phyloP scores from a whole-genome alignment of 768 basidiomycete species.

The Leccinum boreale region DNA sequence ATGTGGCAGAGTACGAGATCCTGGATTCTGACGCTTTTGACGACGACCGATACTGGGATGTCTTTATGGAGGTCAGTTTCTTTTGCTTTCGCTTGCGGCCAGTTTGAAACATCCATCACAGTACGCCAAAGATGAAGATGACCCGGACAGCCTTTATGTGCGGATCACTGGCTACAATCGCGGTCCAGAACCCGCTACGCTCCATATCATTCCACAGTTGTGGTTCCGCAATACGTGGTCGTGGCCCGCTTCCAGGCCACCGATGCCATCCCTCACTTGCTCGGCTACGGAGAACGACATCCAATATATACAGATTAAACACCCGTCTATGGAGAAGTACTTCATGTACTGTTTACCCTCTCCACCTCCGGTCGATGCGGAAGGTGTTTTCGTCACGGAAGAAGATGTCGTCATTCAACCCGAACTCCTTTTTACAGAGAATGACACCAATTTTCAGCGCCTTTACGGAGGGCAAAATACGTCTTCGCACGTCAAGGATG shows the following conservation, averaged over 20 bases:
- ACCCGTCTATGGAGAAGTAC: slow-evolving; percentile 71
- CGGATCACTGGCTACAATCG: slow-evolving; percentile 97
- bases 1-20: slow-evolving; percentile 91
- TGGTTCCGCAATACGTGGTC: slow-evolving; percentile 99
- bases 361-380: slow-evolving; percentile 81
- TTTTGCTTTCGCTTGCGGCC: slow-evolving; percentile 4
- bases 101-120: slow-evolving; percentile 29
- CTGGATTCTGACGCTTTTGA: slow-evolving; percentile 90
- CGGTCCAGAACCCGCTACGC: slow-evolving; percentile 88
- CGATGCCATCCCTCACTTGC: slow-evolving; percentile 58
- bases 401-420: slow-evolving; percentile 65
- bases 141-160: slow-evolving; percentile 83
- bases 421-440: slow-evolving; percentile 91
- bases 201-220: slow-evolving; percentile 93
- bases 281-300: slow-evolving; percentile 48
- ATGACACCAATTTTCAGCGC: slow-evolving; percentile 92
- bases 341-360: slow-evolving; percentile 88
- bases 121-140: slow-evolving; percentile 98
- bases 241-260: slow-evolving; percentile 71
- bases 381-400: slow-evolving; percentile 60
- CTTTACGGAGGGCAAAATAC: slow-evolving; percentile 88
- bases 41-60: slow-evolving; percentile 95
- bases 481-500: slow-evolving; percentile 87
- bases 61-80: slow-evolving; percentile 85
- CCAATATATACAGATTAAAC: slow-evolving; percentile 66